Conservation (phyloP, 768 basidiomycete genomes). For the Mycena latifolia region DNA sequence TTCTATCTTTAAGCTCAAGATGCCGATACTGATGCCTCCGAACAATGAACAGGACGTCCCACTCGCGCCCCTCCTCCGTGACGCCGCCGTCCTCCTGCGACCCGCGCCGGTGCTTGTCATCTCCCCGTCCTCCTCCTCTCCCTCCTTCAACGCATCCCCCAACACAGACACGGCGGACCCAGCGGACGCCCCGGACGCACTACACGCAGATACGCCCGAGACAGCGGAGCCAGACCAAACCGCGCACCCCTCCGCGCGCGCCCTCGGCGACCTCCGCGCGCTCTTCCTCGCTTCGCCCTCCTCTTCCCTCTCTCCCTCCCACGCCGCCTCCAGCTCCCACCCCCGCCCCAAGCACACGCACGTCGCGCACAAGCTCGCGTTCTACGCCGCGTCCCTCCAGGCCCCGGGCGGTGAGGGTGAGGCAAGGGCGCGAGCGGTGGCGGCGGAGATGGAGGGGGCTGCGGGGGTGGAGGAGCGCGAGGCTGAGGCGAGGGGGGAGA, state of each 20-base stretch:
- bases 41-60: constrained; percentile 44
- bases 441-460: constrained; percentile 24
- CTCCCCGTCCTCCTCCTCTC: neutral
- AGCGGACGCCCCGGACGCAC: neutral
- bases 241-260: constrained; percentile 41
- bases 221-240: neutral
- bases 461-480: neutral
- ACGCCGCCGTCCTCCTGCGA: constrained; percentile 65
- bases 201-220: neutral
- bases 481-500: too few species aligned
- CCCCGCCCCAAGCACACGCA: constrained; percentile 40
- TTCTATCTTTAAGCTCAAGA: too few species aligned
- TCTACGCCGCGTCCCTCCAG: constrained; percentile 66
- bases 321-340: too few species aligned
- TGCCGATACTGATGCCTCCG: too few species aligned
- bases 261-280: constrained; percentile 66
- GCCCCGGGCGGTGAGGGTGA: neutral
- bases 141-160: neutral
- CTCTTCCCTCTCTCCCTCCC: too few species aligned
- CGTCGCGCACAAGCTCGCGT: constrained; percentile 71
- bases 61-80: constrained; percentile 67
- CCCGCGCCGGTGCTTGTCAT: constrained; percentile 53
- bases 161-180: neutral
- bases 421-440: neutral
- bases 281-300: constrained; percentile 49